Base-by-base conservation (phyloP, 2,329 filamentous ascomycete genomes). In the Triangularia setosa region DNA sequence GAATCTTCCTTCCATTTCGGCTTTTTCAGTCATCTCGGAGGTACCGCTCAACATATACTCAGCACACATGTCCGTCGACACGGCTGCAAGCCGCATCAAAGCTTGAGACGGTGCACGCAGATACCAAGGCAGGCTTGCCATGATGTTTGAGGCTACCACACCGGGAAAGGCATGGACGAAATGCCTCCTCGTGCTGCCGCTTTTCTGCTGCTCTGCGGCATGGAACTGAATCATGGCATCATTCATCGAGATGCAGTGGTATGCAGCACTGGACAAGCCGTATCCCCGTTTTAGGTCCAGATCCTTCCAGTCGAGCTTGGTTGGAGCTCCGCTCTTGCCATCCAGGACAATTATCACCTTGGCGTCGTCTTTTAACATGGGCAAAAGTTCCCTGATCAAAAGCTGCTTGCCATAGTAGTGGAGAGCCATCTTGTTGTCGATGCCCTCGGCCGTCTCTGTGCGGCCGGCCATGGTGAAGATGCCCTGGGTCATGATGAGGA, bases 331-430 rank as follows among this genome's bases (percentile, higher is more conserved):
- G 2, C 55, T 28, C 2, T 35, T 30, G 0, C 72, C 66, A 27
- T 77, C 75, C 0, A 79, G 69, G 1, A 82, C 76, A 4, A 78
- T 73, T 62, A 81, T 64, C 4, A 80, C 76, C 27, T 75, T 78
- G 5, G 77, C 73, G n/a, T 75, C 72, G 0, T 71, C 67, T 30
- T 69, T 74, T n/a, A 81, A 67, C 0, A 72, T 68, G 0, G 80
- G 79, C 0, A 76, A 65, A 4, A 83, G 72, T 40, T 79, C 77
- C 14, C 73, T 70, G 23, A 81, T 75, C 14, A 82, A 76, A 0
- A 79, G 74, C 66, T 81, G 79, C 12, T 75, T 76, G 16, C 79
- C 76, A 64, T 82, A 82, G 66, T 79, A 81, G 62, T 80, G 78
- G n/a, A 82, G 71, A 0, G 75, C 76, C 73, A 81, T 77, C 67